Percentiles rank a stretch among this genome's conserved stretches.
Evolutionary conservation across 306 rosid genomes (phyloP).

Genomic region (Cucumis sativus): DNA sequence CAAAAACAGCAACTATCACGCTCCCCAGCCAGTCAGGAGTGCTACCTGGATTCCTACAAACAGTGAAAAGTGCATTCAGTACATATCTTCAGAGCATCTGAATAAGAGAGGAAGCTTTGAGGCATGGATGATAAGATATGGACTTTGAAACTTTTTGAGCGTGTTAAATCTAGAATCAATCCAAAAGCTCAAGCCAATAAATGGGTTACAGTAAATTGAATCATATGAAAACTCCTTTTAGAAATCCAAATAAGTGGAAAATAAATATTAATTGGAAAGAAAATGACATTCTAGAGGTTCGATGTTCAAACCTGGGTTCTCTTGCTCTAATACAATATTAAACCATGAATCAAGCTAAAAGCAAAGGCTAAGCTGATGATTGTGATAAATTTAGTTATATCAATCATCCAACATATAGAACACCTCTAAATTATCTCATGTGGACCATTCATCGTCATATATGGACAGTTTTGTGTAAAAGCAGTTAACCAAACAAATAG

Average conservation of each 20-base stretch:
- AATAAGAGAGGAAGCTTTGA: neutral
- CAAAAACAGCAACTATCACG: slow-evolving; percentile 41
- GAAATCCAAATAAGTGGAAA: no score
- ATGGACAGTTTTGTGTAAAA: neutral
- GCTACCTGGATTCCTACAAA: slow-evolving; percentile 77
- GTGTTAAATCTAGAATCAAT: no score
- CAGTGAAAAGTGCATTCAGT: slow-evolving; percentile 7
- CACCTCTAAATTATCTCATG: neutral
- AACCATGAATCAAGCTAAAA: no score
- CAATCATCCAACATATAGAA: neutral
- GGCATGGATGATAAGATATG: neutral
- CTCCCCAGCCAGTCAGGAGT: slow-evolving; percentile 90
- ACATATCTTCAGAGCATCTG: neutral
- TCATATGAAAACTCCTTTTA: no score
- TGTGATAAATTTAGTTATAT: no score
- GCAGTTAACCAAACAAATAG: neutral
- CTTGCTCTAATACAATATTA: no score
- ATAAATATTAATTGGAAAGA: no score
- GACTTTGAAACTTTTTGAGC: neutral
- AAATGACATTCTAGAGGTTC: no score
- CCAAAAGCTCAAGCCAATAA: no score
- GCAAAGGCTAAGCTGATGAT: no score
- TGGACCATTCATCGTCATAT: neutral
- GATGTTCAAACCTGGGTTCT: no score
- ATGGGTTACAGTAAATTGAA: no score